A percentile compares a stretch with the other conserved stretches of the same genome.
Evolutionary conservation across 495 filamentous ascomycete genomes (phyloP).

Genomic region (Paragyromitra xinjiangensis): DNA sequence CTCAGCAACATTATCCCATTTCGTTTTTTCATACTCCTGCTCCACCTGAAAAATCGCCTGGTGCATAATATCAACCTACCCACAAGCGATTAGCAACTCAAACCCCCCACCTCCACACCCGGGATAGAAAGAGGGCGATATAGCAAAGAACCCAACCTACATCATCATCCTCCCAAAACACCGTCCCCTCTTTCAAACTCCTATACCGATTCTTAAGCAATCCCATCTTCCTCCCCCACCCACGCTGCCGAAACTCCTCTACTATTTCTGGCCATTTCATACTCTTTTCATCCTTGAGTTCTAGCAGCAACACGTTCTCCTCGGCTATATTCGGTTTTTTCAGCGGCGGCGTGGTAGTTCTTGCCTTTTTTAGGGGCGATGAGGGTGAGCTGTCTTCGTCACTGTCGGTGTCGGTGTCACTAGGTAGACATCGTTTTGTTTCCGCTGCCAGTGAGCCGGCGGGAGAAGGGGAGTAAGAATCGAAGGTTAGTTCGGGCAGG

Average conservation of each 20-base stretch:
- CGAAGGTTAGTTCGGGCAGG: neutral
- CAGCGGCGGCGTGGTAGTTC: neutral
- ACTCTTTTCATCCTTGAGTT: constrained; percentile 37
- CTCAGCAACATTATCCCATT: constrained; percentile 44
- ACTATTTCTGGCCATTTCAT: constrained; percentile 39
- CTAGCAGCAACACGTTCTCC: constrained; percentile 36
- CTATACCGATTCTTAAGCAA: constrained; percentile 46
- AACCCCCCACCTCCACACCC: neutral
- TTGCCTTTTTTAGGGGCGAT: constrained; percentile 22
- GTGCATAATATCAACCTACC: constrained; percentile 43
- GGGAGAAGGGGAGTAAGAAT: neutral
- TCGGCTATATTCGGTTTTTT: constrained; percentile 24
- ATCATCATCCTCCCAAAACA: constrained; percentile 52
- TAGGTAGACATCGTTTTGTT: constrained; percentile 19
- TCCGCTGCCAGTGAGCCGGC: neutral
- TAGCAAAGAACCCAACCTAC: constrained; percentile 1
- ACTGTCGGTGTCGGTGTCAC: constrained; percentile 2
- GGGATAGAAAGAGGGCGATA: neutral
- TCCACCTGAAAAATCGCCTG: constrained; percentile 47
- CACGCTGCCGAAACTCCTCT: constrained; percentile 31
- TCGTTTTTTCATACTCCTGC: constrained; percentile 33
- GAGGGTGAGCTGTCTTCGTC: neutral
- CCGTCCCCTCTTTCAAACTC: constrained; percentile 40
- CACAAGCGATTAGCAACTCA: neutral
- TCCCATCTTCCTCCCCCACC: constrained; percentile 29